phyloP scores from a whole-genome alignment of 2,329 filamentous ascomycete species.

The Cyphellophora europaea region DNA sequence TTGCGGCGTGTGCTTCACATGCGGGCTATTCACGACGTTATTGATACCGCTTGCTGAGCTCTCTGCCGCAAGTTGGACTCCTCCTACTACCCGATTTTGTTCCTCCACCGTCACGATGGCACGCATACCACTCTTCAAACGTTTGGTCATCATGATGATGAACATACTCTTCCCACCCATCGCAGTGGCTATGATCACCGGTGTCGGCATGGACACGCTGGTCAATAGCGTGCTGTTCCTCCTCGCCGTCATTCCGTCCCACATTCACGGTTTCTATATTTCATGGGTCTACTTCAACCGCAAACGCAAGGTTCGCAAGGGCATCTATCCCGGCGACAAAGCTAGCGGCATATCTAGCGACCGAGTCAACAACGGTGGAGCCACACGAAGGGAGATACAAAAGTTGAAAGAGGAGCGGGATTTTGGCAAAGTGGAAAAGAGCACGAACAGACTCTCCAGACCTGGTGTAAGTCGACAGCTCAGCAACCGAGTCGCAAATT shows the following conservation, averaged over 20 bases:
- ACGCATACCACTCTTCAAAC: conserved; percentile 21
- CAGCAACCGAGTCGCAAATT: conserved; percentile 4
- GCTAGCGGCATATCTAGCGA: conserved; percentile 26
- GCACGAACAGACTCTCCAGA: conserved; percentile 3
- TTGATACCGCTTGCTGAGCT: no score
- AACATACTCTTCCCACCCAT: conserved; percentile 33
- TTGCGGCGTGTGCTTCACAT: no score
- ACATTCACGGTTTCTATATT: conserved; percentile 34
- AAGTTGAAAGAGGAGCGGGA: conserved; percentile 20
- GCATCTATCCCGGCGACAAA: conserved; percentile 26
- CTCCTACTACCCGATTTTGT: no score
- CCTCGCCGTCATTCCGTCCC: conserved; percentile 29
- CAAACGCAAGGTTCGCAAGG: conserved; percentile 27
- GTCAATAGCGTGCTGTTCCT: conserved; percentile 31
- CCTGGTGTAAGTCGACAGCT: not conserved
- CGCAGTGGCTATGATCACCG: conserved; percentile 27
- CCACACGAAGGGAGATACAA: conserved; percentile 22
- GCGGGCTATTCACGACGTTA: no score
- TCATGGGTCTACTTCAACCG: conserved; percentile 30
- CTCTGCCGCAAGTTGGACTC: no score
- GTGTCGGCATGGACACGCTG: conserved; percentile 25
- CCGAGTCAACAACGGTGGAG: conserved; percentile 28
- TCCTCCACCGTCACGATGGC: no score
- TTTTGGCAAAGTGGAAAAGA: conserved; percentile 6
- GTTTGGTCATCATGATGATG: conserved; percentile 25